Base-by-base conservation (phyloP, 2,329 filamentous ascomycete genomes). In the Blumeria graminis region DNA sequence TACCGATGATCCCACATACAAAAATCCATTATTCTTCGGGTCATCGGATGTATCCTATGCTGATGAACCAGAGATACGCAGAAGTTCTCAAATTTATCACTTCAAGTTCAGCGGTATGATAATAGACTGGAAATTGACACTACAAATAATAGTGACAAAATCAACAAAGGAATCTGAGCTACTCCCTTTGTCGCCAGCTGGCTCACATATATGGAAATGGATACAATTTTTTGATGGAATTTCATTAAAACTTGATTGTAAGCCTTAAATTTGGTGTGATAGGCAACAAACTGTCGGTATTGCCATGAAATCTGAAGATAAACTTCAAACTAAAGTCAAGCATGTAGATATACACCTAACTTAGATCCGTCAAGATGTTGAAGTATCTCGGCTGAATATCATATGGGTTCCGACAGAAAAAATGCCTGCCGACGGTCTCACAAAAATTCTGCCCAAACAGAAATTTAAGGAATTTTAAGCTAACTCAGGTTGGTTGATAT, bases 381-480 rank as follows among this genome's bases (percentile, higher is more conserved):
- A 46, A 16, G 22, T 22, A 13, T 10, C 9, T 43, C 16, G 35
- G n/a, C 16, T 55, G 8, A 18, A 32, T 9, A 16, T 55, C 9
- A 43, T 28, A 28, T 55, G 39, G 11, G 36, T 55, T 32, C 38
- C 55, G 11, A 56, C 41, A 32, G 41, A 50, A 16, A 36, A 56
- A 11, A 56, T 56, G 41, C 55, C 43, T 22, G 41, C 41, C 9
- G 55, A 56, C 28, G 34, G 55, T 1, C 33, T 39, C 2, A 56
- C 43, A 13, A 56, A 56, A 50, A 55, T 55, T 16, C 13, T 43
- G 13, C 18, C 36, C 5, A 55, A 16, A n/a, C 38, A 55, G 22
- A 55, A 55, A 55, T 55, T 55, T 43, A 55, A 55, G 22, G 53
- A 55, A 3, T 55, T 45, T 45, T 43, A 1, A 43, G 33, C 13